Conservation (phyloP, 2,329 filamentous ascomycete genomes). For the Colletotrichum eleusines region DNA sequence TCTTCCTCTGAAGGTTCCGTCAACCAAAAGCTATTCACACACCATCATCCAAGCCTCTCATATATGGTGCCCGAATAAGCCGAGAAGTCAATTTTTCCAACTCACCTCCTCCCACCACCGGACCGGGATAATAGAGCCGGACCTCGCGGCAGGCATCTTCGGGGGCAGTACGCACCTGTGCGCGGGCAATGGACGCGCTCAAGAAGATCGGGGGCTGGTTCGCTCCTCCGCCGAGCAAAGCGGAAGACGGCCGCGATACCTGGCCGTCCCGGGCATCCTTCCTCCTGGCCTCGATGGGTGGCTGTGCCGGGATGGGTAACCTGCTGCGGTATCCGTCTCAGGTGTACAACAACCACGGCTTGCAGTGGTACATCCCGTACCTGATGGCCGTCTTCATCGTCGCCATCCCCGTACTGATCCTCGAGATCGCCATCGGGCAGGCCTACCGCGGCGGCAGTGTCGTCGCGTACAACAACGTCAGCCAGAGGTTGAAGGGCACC, state of each 20-base stretch:
- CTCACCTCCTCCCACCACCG: not conserved
- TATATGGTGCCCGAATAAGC: not conserved
- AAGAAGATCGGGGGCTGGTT: conserved; percentile 51
- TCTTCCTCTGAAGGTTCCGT: conserved; percentile 19
- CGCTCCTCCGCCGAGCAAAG: conserved; percentile 52
- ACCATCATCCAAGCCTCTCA: conserved; percentile 2
- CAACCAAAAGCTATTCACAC: conserved; percentile 20
- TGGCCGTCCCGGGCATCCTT: conserved; percentile 68
- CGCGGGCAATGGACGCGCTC: conserved; percentile 40
- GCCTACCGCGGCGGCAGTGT: conserved; percentile 68
- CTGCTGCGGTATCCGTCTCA: conserved; percentile 69
- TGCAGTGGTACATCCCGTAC: conserved; percentile 72
- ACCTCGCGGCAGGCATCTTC: not conserved
- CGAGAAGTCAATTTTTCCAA: not conserved
- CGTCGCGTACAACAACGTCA: conserved; percentile 66
- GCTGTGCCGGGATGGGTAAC: conserved; percentile 69
- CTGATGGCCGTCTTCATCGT: conserved; percentile 66
- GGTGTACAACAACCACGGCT: conserved; percentile 70
- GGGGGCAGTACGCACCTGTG: conserved; percentile 1
- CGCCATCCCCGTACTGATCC: conserved; percentile 66
- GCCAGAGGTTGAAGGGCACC: conserved; percentile 64
- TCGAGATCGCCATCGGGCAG: conserved; percentile 78
- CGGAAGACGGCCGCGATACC: conserved; percentile 61
- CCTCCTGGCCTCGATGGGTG: conserved; percentile 69
- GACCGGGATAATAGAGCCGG: not conserved